Base-by-base conservation (phyloP, 192 early-diverging fungal genomes). In the Ramicandelaber brevisporus region DNA sequence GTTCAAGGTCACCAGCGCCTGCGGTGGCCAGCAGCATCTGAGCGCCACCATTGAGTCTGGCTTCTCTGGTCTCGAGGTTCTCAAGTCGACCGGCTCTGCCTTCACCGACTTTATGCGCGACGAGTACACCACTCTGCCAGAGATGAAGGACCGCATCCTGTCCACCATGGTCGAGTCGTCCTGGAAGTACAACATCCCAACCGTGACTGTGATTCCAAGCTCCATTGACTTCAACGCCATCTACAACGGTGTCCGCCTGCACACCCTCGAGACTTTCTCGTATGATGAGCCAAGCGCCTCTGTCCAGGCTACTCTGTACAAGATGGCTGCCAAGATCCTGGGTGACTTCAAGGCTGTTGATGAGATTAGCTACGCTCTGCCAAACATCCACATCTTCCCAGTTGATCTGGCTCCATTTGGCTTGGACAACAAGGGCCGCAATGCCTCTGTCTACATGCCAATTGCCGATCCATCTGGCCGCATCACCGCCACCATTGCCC, bases 81-180 rank as follows among this genome's bases (percentile, higher is more conserved):
- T 81, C 30, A 81, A 81, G 59, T 74, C 78, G 23, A 81, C 78
- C 15, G 73, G 73, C 29, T 81, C 78, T 10, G 52, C 72, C 31
- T 81, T 81, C 46, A 54, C 59, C 22, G 59, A 65, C 21, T 81
- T 73, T 44, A 59, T 66, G 41, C 55, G 57, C 32, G 72, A 76
- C 34, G 58, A 76, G 38, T 67, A 66, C 49, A 65, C 74, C 26
- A 78, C 78, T 4, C 49, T 81, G 34, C 53, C 59, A 2, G 68
- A 70, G n/a, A 57, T 65, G 43, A 51, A 64, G 33, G 78, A 81
- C 41, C 68, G 78, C 36, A 61, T 82, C 36, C 55, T 82, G 29
- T 75, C 70, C 19, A 82, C 74, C 31, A 55, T 53, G 27, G 59
- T 82, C 17, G 67, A 70, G 44, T 58, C 57, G 48, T 57, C 51